Evolutionary conservation across 345 rosid genomes (phyloP), one percentile per base, ranked within the genome.

Genomic region (Eucalyptus cloeziana): DNA sequence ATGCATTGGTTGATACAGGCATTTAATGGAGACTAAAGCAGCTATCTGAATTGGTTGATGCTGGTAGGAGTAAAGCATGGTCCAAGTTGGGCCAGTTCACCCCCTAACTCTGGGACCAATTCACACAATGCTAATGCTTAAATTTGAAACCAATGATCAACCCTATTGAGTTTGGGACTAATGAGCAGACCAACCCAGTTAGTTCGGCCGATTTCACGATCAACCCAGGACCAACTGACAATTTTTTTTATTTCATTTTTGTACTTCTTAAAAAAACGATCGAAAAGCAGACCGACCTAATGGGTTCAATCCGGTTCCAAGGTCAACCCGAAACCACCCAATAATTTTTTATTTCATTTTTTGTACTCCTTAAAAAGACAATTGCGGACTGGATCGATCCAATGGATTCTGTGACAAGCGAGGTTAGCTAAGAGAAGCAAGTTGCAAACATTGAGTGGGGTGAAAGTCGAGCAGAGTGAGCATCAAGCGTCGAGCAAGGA

Each of bases 211-310:
- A 51, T 51, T 51, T 21, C 2, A 51, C 0, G 1, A 3, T 51
- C 56, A 51, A 51, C 7, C 2, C 1, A 2, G 1, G 1, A 51
- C 22, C 22, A 51, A 17, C 4, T 0, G 3, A 51, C 17, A 51
- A 17, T 51, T 51, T 51, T 51, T 51, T 51, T 52, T 17, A 7
- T 52, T 52, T 52, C 9, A 52, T 52, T 52, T 51, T 52, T 19
- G 4, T 19, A 52, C 4, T 3, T 2, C 21, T 7, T 19, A 22
- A 19, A 52, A 52, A 52, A 19, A 19, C 9, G 0, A 52, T 7
- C 1, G 2, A 19, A 1, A 2, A 52, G 4, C 4, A 0, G 21
- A 52, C 10, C 0, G 0, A 52, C 4, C 4, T 1, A 19, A 52
- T 19, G 24, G 1, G 1, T 52, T 52, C 10, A 1, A 0, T 19